Evolutionary conservation across 2,329 filamentous ascomycete genomes (phyloP).

Genomic region (Metarhizium sp.): DNA sequence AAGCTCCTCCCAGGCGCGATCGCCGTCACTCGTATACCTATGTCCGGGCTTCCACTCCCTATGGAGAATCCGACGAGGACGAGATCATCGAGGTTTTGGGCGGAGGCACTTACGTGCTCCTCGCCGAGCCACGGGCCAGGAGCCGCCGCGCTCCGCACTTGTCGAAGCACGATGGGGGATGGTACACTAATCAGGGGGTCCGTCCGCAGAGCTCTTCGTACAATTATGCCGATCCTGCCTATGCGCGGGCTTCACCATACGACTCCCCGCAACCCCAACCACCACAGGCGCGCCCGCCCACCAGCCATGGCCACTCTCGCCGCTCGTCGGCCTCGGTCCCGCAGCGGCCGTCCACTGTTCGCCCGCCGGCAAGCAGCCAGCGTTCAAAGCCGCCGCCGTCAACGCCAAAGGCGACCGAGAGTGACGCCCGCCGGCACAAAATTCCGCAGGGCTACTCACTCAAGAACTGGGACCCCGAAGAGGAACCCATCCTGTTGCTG

Average conservation of each 20-base stretch:
- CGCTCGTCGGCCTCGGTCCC: slow-evolving; percentile 40
- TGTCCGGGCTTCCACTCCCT: slow-evolving; percentile 47
- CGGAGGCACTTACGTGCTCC: slow-evolving; percentile 39
- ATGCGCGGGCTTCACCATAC: slow-evolving; percentile 26
- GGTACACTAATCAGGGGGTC: slow-evolving; percentile 50
- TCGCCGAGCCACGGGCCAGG: slow-evolving; percentile 35
- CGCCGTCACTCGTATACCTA: slow-evolving; percentile 49
- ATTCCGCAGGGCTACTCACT: slow-evolving; percentile 88
- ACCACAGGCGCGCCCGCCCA: slow-evolving; percentile 25
- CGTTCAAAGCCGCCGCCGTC: slow-evolving; percentile 22
- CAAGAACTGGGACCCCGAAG: slow-evolving; percentile 96
- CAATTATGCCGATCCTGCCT: slow-evolving; percentile 26
- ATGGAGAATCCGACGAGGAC: slow-evolving; percentile 58
- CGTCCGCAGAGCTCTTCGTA: slow-evolving; percentile 37
- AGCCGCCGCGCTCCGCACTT: slow-evolving; percentile 21
- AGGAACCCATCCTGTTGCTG: slow-evolving; percentile 87
- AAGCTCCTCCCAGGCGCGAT: slow-evolving; percentile 33
- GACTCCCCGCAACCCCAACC: slow-evolving; percentile 33
- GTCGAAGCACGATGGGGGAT: slow-evolving; percentile 39
- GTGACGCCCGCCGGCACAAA: slow-evolving; percentile 52
- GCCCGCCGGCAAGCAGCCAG: slow-evolving; percentile 26
- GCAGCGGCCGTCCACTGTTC: slow-evolving; percentile 42
- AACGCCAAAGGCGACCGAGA: slow-evolving; percentile 43
- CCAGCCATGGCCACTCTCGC: slow-evolving; percentile 33
- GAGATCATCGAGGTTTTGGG: slow-evolving; percentile 47